Base-by-base conservation (phyloP, 192 early-diverging fungal genomes). In the Obelidium mucronatum region DNA sequence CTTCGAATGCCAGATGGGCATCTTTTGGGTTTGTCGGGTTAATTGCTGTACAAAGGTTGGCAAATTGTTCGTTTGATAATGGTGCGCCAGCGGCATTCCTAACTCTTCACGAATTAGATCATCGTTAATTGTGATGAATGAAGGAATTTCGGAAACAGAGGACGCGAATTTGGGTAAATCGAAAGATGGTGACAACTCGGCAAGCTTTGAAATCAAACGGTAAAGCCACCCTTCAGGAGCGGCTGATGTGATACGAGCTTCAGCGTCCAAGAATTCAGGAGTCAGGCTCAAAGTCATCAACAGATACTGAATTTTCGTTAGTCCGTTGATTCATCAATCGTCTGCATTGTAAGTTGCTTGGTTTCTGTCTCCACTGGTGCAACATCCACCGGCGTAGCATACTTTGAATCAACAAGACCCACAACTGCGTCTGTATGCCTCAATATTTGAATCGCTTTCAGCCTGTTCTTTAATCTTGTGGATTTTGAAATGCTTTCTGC, bases 131-230 rank as follows among this genome's bases (percentile, higher is more conserved):
- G 30, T 24, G 17, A 74, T 59, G 1, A 19, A 36, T 34, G 60
- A 60, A 5, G 72, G 59, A 8, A 74, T 74, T 6, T 74, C 58
- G 6, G 72, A 30, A 17, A 74, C 5, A 6, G 59, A 40, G 31
- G 56, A 33, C 19, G 59, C 26, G 55, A 74, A 74, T 48, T 74
- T 60, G 3, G 59, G n/a, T 1, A 74, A 30, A 35, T 74, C 72
- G 35, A 74, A 74, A 19, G 72, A 24, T 30, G 72, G 72, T 40
- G 72, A 51, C 34, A 74, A 1, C 6, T 63, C 72, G 31, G 56
- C 15, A n/a, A 74, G 59, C 19, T 74, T 74, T 33, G 60, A 44
- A 39, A 74, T 74, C 72, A 74, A 62, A 8, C 72, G 35, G 15
- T 42, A 48, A 8, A 74, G 42, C 72, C 72, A 74, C 15, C 72